Evolutionary conservation across 257 asterid genomes (phyloP), one percentile per base, ranked within the genome.

Genomic region (Solanum appendiculatum): DNA sequence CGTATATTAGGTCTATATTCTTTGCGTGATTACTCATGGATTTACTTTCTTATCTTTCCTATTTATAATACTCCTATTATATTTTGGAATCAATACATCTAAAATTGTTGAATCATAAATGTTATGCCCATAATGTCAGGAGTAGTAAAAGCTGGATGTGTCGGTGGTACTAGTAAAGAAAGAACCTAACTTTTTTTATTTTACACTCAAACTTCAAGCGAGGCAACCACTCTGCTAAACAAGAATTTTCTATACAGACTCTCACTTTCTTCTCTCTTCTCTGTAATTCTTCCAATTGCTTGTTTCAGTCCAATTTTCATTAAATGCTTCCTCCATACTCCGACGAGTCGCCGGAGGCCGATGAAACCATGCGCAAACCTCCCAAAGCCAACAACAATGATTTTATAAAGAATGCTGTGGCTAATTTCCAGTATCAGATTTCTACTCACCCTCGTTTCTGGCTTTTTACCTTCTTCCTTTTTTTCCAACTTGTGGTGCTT

Each of bases 401-500:
- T 73, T 56, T 82, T 58, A 3, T 92, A 33, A 92, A 82, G 68
- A 84, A 46, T 85, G 13, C 88, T 2, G 11, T 91, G 0, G 84
- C 83, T 44, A 60, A 85, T 0, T 27, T 92, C 20, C 88, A 89
- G 73, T 58, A 87, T 85, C 96, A 91, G 88, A 15, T 93, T 46
- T 81, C 96, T 3, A 88, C 93, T 27, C 93, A 93, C 89, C 98
- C 96, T 3, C 91, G 93, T 7, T 91, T 94, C 91, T 93, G 94
- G 93, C 92, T 93, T 40, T 92, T 94, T 92, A 84, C 93, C 87
- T 42, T 92, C 36, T 93, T 94, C 60, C 93, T 94, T 87, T 93
- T 93, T 91, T 86, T 88, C 63, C 96, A 94, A 82, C 91, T 91
- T 44, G 91, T 94, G 0, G 87, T 94, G 83, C 89, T 94, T 31